Evolutionary conservation across 176 grass and related monocot species (phyloP).

Genomic region (Aegilops bicornis): DNA sequence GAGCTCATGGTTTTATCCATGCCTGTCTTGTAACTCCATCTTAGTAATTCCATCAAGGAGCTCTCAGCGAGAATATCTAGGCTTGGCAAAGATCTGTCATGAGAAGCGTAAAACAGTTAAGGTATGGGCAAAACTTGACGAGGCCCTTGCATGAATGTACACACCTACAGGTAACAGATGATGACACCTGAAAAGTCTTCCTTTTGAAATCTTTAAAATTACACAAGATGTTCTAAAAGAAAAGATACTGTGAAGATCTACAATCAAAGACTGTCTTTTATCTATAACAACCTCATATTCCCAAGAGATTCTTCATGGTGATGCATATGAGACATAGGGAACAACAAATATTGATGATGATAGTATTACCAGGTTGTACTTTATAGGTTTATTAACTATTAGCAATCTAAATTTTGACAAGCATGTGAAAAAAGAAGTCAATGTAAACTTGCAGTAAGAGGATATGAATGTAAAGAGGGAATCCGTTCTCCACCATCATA

Average conservation of each 20-base stretch:
- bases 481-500: not conserved
- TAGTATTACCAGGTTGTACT: slow-evolving; percentile 10
- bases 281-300: slow-evolving; percentile 5
- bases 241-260: not conserved
- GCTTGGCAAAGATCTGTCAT: slow-evolving; percentile 66
- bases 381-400: not conserved
- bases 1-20: slow-evolving; percentile 87
- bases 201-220: not conserved
- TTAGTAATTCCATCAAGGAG: slow-evolving; percentile 86
- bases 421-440: not conserved
- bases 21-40: slow-evolving; percentile 97
- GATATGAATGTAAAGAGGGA: not conserved
- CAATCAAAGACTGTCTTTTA: slow-evolving; percentile 1
- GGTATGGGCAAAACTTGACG: not conserved
- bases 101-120: slow-evolving; percentile 31
- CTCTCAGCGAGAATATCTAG: slow-evolving; percentile 56
- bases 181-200: not conserved
- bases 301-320: not conserved
- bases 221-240: not conserved
- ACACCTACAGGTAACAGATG: not conserved
- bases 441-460: slow-evolving; percentile 6
- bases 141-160: not conserved
- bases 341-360: slow-evolving; percentile 1
- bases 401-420: not conserved
- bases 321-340: not conserved